Percentiles rank a stretch among this genome's conserved stretches.
These are phyloP conservation scores for Melocanna baccifera DNA, from an alignment of 176 grass and related monocot genomes.

Conservation along the genomic window DNA sequence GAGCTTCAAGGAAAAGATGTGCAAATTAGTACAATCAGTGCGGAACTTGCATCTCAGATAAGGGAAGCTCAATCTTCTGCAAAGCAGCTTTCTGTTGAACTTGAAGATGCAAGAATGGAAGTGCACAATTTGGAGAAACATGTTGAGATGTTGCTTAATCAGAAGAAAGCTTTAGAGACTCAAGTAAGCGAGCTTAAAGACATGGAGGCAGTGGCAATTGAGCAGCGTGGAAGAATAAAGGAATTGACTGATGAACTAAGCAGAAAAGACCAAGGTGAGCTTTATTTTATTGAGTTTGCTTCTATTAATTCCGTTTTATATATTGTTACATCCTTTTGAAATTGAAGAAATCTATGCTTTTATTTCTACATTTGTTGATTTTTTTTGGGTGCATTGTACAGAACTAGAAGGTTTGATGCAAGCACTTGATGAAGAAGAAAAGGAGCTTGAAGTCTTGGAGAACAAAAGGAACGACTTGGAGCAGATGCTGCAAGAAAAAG, in stretches of 20 bases:
- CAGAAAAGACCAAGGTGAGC: conserved; percentile 87
- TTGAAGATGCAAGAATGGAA: conserved; percentile 54
- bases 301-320: conserved; percentile 14
- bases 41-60: conserved; percentile 86
- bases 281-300: conserved; percentile 27
- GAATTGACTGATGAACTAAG: conserved; percentile 69
- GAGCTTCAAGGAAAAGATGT: conserved; percentile 81
- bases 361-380: conserved; percentile 26
- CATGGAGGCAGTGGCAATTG: conserved; percentile 49
- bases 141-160: conserved; percentile 56
- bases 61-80: conserved; percentile 57
- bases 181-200: conserved; percentile 59
- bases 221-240: conserved; percentile 59
- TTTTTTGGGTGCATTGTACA: conserved; percentile 36
- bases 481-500: conserved; percentile 69
- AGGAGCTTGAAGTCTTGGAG: conserved; percentile 71
- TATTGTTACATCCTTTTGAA: background rate
- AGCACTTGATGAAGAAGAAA: conserved; percentile 98
- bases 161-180: conserved; percentile 60
- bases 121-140: conserved; percentile 66
- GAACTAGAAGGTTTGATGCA: conserved; percentile 96
- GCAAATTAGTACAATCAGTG: conserved; percentile 63
- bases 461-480: conserved; percentile 65
- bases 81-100: conserved; percentile 45
- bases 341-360: conserved; percentile 10